Evolutionary conservation across 208 protist species (phyloP).

Genomic region (Trypanosoma cruzi): DNA sequence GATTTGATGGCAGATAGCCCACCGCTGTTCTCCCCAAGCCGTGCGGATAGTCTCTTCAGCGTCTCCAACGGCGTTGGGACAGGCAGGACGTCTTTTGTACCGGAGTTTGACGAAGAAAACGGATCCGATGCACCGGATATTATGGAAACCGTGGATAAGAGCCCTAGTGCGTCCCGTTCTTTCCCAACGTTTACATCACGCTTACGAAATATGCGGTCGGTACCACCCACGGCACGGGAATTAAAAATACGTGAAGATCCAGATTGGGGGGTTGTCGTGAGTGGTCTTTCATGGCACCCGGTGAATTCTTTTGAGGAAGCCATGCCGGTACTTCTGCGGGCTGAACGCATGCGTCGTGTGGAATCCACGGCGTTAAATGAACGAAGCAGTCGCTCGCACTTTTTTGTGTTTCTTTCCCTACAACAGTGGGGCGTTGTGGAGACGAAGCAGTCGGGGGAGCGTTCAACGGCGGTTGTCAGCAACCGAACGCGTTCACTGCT

Average conservation of each 20-base stretch:
- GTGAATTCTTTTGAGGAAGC: slow-evolving; percentile 39
- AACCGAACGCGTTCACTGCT: slow-evolving; percentile 49
- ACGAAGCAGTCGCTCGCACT: slow-evolving; percentile 84
- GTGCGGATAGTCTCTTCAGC: not conserved
- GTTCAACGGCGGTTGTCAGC: not conserved
- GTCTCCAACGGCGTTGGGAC: not conserved
- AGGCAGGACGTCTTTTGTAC: not conserved
- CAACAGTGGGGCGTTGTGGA: slow-evolving; percentile 25
- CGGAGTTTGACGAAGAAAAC: not conserved
- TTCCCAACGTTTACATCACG: too few relatives aligned
- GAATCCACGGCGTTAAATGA: slow-evolving; percentile 82
- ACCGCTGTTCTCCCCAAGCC: not conserved
- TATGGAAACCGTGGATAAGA: not conserved
- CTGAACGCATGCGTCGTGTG: slow-evolving; percentile 50
- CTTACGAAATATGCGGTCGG: not conserved
- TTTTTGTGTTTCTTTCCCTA: slow-evolving; percentile 74
- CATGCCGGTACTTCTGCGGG: slow-evolving; percentile 36
- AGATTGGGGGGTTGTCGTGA: slow-evolving; percentile 35
- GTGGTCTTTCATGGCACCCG: slow-evolving; percentile 47
- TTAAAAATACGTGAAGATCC: slow-evolving; percentile 18
- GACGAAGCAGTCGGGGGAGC: not conserved
- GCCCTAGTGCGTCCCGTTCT: not conserved
- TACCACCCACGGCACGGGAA: not conserved
- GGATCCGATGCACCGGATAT: not conserved
- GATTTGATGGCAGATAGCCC: slow-evolving; percentile 45